Percentiles rank a stretch among this genome's conserved stretches.
Evolutionary conservation across 2,329 filamentous ascomycete species (phyloP).

Genomic region (Samsoniella hepiali): DNA sequence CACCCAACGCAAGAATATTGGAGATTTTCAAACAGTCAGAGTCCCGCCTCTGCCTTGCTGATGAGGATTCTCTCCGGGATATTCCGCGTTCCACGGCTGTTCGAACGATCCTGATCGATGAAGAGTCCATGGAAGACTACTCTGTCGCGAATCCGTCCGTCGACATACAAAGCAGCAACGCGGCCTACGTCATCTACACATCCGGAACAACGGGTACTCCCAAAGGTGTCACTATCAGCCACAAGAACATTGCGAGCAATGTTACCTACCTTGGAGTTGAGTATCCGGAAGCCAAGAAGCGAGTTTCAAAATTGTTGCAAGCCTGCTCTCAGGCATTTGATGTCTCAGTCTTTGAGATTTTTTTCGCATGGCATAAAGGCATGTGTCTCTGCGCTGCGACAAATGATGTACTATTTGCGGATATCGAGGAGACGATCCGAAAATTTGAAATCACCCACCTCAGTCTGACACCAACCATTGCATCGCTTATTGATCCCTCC

Average conservation of each 20-base stretch:
- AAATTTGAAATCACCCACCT: constrained; percentile 69
- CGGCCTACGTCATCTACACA: constrained; percentile 79
- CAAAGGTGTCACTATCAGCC: constrained; percentile 76
- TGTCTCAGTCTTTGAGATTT: constrained; percentile 86
- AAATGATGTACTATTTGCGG: constrained; percentile 70
- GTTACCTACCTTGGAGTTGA: constrained; percentile 62
- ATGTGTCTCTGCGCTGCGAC: constrained; percentile 74
- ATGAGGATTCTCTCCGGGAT: constrained; percentile 27
- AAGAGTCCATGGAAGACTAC: constrained; percentile 28
- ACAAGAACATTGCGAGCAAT: constrained; percentile 73
- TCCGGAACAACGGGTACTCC: constrained; percentile 78
- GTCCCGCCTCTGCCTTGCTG: constrained; percentile 44
- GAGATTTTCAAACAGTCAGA: constrained; percentile 61
- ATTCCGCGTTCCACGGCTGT: constrained; percentile 22
- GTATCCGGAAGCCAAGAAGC: constrained; percentile 58
- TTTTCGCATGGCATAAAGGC: constrained; percentile 75
- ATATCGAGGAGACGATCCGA: constrained; percentile 67
- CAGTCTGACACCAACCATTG: constrained; percentile 82
- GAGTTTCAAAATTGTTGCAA: constrained; percentile 59
- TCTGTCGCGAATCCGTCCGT: constrained; percentile 37
- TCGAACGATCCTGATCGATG: constrained; percentile 35
- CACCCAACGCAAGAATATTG: constrained; percentile 57
- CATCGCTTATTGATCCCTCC: constrained; percentile 65
- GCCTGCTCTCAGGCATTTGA: constrained; percentile 84
- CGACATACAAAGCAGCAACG: constrained; percentile 41